These are phyloP conservation scores for Flaveria linearis DNA, from an alignment of 129 eudicot species.

Conservation along the genomic window DNA sequence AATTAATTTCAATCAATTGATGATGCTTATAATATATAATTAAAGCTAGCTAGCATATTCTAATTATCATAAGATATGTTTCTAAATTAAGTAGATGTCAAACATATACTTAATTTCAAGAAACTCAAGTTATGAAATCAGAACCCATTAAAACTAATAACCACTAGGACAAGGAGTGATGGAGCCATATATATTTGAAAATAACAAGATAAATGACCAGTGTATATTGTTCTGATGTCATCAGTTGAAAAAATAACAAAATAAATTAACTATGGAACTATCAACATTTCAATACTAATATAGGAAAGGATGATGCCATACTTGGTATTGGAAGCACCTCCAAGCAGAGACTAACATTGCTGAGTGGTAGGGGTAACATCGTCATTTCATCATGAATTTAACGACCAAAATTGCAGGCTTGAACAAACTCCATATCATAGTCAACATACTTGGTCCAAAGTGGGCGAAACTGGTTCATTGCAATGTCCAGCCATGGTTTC, in stretches of 20 bases:
- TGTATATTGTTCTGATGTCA: slow-evolving; percentile 28
- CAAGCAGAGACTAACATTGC: slow-evolving; percentile 37
- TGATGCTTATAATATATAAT: no score
- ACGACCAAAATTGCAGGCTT: slow-evolving; percentile 78
- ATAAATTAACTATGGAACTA: slow-evolving; percentile 32
- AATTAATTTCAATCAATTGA: no score
- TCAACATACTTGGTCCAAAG: slow-evolving; percentile 87
- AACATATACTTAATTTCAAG: no score
- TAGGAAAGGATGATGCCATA: slow-evolving; percentile 40
- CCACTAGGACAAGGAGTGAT: background rate
- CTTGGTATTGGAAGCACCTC: slow-evolving; percentile 39
- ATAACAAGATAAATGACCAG: slow-evolving; percentile 4
- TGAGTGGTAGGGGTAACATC: slow-evolving; percentile 35
- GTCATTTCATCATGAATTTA: slow-evolving; percentile 23
- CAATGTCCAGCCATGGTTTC: slow-evolving; percentile 95
- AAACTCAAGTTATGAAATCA: no score
- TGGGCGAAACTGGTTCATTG: slow-evolving; percentile 79
- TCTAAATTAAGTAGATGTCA: no score
- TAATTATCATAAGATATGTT: no score
- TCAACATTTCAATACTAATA: slow-evolving; percentile 37
- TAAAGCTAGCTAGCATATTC: no score
- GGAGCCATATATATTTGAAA: background rate
- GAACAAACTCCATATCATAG: slow-evolving; percentile 76
- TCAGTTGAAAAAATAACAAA: slow-evolving; percentile 25
- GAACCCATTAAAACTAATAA: no score